Percentiles rank a stretch among this genome's conserved stretches.
Evolutionary conservation across 202 grass and related monocot species (phyloP).

Genomic region (Hordeum pubiflorum): DNA sequence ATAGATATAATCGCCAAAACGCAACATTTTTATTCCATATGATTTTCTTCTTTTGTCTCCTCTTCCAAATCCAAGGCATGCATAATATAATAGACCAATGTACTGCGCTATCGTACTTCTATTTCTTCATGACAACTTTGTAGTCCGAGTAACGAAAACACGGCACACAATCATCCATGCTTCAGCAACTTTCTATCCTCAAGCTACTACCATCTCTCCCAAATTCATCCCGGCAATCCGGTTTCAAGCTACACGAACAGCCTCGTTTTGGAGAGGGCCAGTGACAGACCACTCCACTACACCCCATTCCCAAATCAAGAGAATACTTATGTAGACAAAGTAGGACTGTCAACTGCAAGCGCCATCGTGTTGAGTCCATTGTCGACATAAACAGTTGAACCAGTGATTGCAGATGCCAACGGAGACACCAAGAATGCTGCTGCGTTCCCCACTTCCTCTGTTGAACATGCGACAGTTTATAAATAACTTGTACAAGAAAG

Average conservation of each 20-base stretch:
- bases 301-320: not conserved
- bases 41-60: not conserved
- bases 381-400: slow-evolving; percentile 83
- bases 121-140: not conserved
- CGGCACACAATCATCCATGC: not conserved
- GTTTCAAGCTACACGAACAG: not conserved
- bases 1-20: not conserved
- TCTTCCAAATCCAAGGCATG: not conserved
- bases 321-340: slow-evolving; percentile 26
- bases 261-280: not conserved
- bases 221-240: not conserved
- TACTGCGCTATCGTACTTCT: not conserved
- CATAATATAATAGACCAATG: not conserved
- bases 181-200: not conserved
- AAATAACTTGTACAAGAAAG: slow-evolving; percentile 9
- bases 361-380: slow-evolving; percentile 91
- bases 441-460: slow-evolving; percentile 87
- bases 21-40: not conserved
- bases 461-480: not conserved
- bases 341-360: slow-evolving; percentile 66
- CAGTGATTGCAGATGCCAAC: slow-evolving; percentile 88
- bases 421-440: slow-evolving; percentile 82
- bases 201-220: not conserved
- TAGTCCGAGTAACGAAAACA: not conserved
- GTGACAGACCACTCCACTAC: not conserved